These are phyloP conservation scores for Candida morakotiae DNA, from an alignment of 805 yeast species.

Conservation along the genomic window DNA sequence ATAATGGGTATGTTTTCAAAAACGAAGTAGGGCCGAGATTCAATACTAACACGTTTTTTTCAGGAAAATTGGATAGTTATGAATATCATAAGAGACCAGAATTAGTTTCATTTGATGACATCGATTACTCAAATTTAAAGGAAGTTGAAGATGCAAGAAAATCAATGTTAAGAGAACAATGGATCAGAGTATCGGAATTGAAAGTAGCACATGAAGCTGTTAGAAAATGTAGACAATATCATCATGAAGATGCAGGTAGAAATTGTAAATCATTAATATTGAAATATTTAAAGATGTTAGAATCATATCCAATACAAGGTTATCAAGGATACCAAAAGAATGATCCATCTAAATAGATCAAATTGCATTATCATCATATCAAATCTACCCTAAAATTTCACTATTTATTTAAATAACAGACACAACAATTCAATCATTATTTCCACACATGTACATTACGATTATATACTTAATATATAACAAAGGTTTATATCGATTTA, in stretches of 20 bases:
- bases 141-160: constrained; percentile 72
- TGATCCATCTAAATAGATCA: constrained; percentile 60
- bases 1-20: constrained; percentile 5
- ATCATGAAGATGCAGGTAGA: constrained; percentile 48
- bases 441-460: too few relatives aligned
- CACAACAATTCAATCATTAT: too few relatives aligned
- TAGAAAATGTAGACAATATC: constrained; percentile 69
- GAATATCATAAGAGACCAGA: constrained; percentile 53
- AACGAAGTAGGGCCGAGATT: neutral
- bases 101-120: constrained; percentile 77
- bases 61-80: constrained; percentile 27
- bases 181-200: constrained; percentile 65
- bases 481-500: too few relatives aligned
- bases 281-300: constrained; percentile 73
- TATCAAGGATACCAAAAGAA: constrained; percentile 84
- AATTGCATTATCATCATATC: neutral
- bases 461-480: too few relatives aligned
- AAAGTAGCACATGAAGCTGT: constrained; percentile 70
- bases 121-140: constrained; percentile 63
- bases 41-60: too few relatives aligned
- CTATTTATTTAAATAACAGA: too few relatives aligned
- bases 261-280: constrained; percentile 78
- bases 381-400: too few relatives aligned
- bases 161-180: constrained; percentile 75
- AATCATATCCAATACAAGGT: constrained; percentile 64